phyloP scores from a whole-genome alignment of 2,329 filamentous ascomycete genomes.

The Penicillium olsonii region DNA sequence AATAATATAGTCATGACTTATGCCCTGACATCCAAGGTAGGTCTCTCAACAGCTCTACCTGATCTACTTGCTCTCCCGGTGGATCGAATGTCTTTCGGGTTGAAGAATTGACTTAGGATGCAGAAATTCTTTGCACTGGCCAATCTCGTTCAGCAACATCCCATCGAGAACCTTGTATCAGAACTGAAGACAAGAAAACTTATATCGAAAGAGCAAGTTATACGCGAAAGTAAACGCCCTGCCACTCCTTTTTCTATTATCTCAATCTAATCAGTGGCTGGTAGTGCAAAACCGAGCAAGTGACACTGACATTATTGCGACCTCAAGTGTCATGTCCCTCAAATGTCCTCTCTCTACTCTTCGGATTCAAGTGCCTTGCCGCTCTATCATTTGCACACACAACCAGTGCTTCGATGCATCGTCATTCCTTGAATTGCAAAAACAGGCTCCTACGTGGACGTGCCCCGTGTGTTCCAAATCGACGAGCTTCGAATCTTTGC shows the following conservation, averaged over 20 bases:
- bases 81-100: neutral
- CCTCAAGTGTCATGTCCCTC: constrained; percentile 82
- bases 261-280: constrained; percentile 18
- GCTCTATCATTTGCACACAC: constrained; percentile 78
- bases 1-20: constrained; percentile 88
- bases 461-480: constrained; percentile 90
- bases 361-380: constrained; percentile 76
- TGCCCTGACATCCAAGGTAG: constrained; percentile 83
- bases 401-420: constrained; percentile 93
- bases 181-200: constrained; percentile 66
- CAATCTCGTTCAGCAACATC: constrained; percentile 72
- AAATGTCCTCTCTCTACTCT: constrained; percentile 91
- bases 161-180: constrained; percentile 70
- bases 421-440: constrained; percentile 89
- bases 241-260: constrained; percentile 5
- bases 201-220: constrained; percentile 77
- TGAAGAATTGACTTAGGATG: neutral
- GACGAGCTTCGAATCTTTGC: constrained; percentile 77
- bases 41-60: constrained; percentile 27
- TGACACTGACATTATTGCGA: constrained; percentile 86
- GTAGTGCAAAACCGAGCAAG: constrained; percentile 77
- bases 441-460: constrained; percentile 95
- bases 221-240: constrained; percentile 69
- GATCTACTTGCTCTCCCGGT: neutral
- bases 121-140: constrained; percentile 73